Evolutionary conservation across 2,329 filamentous ascomycete genomes (phyloP), one percentile per base, ranked within the genome.

Genomic region (Stagonosporopsis vannaccii): DNA sequence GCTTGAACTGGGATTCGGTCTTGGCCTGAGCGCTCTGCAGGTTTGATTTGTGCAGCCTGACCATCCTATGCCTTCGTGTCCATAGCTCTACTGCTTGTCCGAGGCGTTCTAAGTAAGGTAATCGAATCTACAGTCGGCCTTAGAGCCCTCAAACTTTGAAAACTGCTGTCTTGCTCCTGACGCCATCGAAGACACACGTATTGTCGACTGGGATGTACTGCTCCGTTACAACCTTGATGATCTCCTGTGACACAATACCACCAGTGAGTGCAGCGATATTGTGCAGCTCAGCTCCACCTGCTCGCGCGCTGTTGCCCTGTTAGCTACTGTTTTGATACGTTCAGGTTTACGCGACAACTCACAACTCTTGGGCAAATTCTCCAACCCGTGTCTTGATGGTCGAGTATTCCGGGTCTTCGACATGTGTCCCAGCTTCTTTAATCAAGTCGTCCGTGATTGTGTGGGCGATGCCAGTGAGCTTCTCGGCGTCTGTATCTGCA

Each of bases 221-320:
- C 67, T 83, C 81, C n/a, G 86, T 89, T 40, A 94, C 85, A 75
- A 87, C 84, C 74, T 99, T 99, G 79, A 99, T 96, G 60, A 94
- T 86, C 79, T 99, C 95, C 77, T 99, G 96, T n/a, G 94, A 92
- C 43, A 96, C 90, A 80, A 99, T 90, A 3, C 95, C 96, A 26
- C 95, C 96, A 1, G 88, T 90, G 52, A 97, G 79, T 23, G 93
- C 89, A 28, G 93, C 90, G 52, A 96, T 90, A 73, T 97, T 98
- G 79, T 99, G 95, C 57, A 99, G 80, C 75, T 99, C 96, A 50
- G 87, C 90, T 25, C 91, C 91, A 43, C 86, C 87, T 32, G 91
- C 90, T 57, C 96, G 87, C 30, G 88, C 85, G 56, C 86, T 79
- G 36, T 43, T n/a, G 23, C 4, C 15, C 13, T 33, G 43, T 69